phyloP scores from a whole-genome alignment of 169 alveolate genomes.

The Blepharisma undulans region DNA sequence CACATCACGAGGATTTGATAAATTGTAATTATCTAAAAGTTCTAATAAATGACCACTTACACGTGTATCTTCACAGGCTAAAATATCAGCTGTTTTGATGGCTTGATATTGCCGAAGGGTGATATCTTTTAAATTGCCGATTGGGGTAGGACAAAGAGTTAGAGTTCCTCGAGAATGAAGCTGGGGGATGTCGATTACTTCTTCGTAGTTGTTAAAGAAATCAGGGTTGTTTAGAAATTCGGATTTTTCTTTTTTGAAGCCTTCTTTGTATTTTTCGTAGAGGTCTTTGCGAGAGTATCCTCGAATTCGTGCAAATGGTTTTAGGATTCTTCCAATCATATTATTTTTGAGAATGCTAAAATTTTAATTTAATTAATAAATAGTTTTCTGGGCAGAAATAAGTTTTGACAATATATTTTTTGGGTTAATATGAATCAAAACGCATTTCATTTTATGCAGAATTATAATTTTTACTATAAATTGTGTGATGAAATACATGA shows the following conservation, averaged over 20 bases:
- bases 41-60: conserved; percentile 68
- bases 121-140: conserved; percentile 68
- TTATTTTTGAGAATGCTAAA: no score
- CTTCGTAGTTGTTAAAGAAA: conserved; percentile 30
- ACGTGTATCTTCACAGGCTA: conserved; percentile 79
- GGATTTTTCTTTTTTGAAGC: not conserved
- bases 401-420: no score
- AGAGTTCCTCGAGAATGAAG: conserved; percentile 52
- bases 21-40: conserved; percentile 48
- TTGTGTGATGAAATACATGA: not conserved
- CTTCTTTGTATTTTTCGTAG: not conserved
- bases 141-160: conserved; percentile 73
- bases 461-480: no score
- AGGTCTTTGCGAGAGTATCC: not conserved
- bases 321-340: not conserved
- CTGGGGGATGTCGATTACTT: conserved; percentile 27
- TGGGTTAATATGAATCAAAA: no score
- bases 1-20: conserved; percentile 47
- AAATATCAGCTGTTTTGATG: conserved; percentile 55
- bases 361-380: no score
- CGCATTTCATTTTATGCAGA: not conserved
- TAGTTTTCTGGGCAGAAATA: no score
- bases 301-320: not conserved
- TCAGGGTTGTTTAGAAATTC: not conserved
- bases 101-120: conserved; percentile 58